phyloP scores from a whole-genome alignment of 1,139 yeast genomes.

The Blastobotrys persicus region DNA sequence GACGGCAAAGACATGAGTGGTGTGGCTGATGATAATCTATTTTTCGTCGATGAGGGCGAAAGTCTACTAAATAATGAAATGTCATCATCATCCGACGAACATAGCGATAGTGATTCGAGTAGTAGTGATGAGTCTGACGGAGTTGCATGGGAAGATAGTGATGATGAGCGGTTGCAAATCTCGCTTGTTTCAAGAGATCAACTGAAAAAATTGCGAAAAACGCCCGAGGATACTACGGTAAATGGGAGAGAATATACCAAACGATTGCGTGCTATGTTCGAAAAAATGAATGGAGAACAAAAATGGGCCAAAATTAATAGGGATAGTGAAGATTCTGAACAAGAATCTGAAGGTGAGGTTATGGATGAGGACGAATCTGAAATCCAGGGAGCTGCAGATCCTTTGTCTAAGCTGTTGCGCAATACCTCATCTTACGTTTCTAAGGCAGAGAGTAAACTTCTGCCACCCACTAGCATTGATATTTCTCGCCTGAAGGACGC shows the following conservation, averaged over 20 bases:
- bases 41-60: conserved; percentile 39
- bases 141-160: conserved; percentile 86
- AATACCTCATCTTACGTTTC: conserved; percentile 57
- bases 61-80: conserved; percentile 37
- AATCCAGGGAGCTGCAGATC: conserved; percentile 39
- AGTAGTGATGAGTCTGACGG: conserved; percentile 37
- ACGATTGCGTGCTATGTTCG: conserved; percentile 80
- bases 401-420: conserved; percentile 56
- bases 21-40: conserved; percentile 37
- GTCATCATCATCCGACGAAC: conserved; percentile 54
- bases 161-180: conserved; percentile 71
- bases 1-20: conserved; percentile 30
- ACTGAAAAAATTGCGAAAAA: conserved; percentile 67
- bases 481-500: conserved; percentile 85
- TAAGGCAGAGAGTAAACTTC: conserved; percentile 50
- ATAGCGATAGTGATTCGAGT: conserved; percentile 52
- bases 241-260: conserved; percentile 65
- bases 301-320: conserved; percentile 59
- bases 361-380: conserved; percentile 40
- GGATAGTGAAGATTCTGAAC: conserved; percentile 24
- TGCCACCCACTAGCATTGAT: conserved; percentile 70
- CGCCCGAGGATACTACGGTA: conserved; percentile 57
- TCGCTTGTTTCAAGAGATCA: conserved; percentile 60
- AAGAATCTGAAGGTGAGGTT: conserved; percentile 30
- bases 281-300: conserved; percentile 84